phyloP scores from a whole-genome alignment of 2,329 filamentous ascomycete species.

The Ustulina deusta region DNA sequence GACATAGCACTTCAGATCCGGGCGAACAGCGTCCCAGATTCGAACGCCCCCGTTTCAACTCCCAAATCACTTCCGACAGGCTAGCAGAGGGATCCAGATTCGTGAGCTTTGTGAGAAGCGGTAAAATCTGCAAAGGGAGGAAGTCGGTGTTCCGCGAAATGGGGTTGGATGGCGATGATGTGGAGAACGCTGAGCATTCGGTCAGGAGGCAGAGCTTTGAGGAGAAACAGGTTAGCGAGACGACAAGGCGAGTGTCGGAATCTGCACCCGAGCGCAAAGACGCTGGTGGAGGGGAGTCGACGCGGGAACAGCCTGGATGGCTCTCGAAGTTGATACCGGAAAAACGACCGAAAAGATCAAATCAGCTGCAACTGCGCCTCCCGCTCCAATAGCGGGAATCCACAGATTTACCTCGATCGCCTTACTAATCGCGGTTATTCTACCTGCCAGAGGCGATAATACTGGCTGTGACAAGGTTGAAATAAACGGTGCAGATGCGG shows the following conservation, averaged over 20 bases:
- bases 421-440: conserved; percentile 62
- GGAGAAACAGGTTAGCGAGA: conserved; percentile 52
- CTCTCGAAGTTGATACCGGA: conserved; percentile 57
- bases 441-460: conserved; percentile 61
- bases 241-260: conserved; percentile 46
- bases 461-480: conserved; percentile 56
- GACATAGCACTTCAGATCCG: conserved; percentile 40
- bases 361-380: conserved; percentile 58
- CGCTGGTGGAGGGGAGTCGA: conserved; percentile 38
- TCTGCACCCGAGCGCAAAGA: conserved; percentile 48
- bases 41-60: conserved; percentile 63
- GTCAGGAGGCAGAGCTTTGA: conserved; percentile 44
- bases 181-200: conserved; percentile 44
- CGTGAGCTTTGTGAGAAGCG: conserved; percentile 56
- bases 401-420: conserved; percentile 62
- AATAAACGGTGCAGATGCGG: conserved; percentile 61
- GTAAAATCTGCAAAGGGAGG: conserved; percentile 62
- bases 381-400: conserved; percentile 56
- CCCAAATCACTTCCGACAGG: conserved; percentile 63
- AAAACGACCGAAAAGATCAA: conserved; percentile 58
- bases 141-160: conserved; percentile 66
- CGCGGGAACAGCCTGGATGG: conserved; percentile 53
- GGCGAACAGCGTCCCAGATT: conserved; percentile 33
- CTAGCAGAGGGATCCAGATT: conserved; percentile 61
- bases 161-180: conserved; percentile 56